phyloP scores from a whole-genome alignment of 306 rosid genomes.

The Hippophae rhamnoides region DNA sequence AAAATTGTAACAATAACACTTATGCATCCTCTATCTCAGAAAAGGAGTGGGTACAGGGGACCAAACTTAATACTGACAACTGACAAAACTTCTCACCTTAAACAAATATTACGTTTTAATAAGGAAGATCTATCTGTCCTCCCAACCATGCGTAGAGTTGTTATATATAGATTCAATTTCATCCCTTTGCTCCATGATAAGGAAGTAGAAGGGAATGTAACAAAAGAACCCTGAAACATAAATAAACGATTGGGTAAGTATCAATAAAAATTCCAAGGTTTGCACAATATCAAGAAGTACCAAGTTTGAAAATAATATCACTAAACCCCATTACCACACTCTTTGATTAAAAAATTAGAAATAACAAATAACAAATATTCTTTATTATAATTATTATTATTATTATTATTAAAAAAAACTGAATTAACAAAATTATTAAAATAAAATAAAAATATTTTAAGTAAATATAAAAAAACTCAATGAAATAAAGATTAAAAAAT shows the following conservation, averaged over 20 bases:
- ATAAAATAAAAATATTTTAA: too few species aligned
- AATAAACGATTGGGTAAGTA: constrained; percentile 2
- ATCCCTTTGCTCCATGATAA: constrained; percentile 42
- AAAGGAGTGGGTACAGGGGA: not conserved
- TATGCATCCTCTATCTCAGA: not conserved
- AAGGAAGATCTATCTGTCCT: constrained; percentile 36
- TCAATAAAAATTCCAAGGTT: too few species aligned
- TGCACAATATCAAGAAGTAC: too few species aligned
- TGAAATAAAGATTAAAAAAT: too few species aligned
- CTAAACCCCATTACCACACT: too few species aligned
- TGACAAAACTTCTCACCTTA: constrained; percentile 40
- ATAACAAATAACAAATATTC: too few species aligned
- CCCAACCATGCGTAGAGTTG: constrained; percentile 37
- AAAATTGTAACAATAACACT: not conserved
- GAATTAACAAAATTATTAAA: too few species aligned
- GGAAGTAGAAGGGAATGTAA: constrained; percentile 31
- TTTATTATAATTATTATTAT: too few species aligned
- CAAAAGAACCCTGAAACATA: constrained; percentile 50
- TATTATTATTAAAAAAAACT: too few species aligned
- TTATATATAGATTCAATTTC: constrained; percentile 45
- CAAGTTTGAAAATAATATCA: too few species aligned
- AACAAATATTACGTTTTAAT: constrained; percentile 33
- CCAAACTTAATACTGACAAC: not conserved
- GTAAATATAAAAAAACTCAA: too few species aligned
- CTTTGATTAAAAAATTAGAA: too few species aligned